These are phyloP conservation scores for Fusarium miscanthi DNA, from an alignment of 2,329 filamentous ascomycete genomes.

Conservation along the genomic window DNA sequence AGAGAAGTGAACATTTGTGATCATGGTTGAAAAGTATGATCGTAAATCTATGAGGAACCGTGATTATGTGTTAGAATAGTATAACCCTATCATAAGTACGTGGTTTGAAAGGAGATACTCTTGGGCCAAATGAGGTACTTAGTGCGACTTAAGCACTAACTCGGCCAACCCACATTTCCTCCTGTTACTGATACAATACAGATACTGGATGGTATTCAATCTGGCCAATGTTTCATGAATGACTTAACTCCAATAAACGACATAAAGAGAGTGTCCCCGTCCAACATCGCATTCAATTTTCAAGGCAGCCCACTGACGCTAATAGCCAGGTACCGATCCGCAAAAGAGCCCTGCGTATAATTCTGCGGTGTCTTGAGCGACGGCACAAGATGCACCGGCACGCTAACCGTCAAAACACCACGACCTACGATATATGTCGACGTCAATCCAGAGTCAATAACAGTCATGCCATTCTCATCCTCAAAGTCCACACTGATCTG, in stretches of 20 bases:
- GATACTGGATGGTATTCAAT: rapidly evolving
- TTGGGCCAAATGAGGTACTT: rapidly evolving
- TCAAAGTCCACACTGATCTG: not conserved
- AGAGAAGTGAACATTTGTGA: no score
- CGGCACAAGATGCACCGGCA: not conserved
- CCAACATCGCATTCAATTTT: not conserved
- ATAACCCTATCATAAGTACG: not conserved
- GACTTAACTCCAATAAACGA: not conserved
- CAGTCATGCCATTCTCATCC: not conserved
- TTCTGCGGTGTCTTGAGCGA: not conserved
- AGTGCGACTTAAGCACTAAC: rapidly evolving
- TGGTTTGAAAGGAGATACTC: rapidly evolving
- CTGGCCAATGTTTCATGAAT: not conserved
- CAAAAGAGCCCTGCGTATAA: not conserved
- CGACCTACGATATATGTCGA: not conserved
- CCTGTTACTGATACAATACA: rapidly evolving
- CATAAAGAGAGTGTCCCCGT: not conserved
- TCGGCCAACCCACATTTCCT: rapidly evolving
- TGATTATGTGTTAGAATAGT: no score
- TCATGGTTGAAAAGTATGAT: no score
- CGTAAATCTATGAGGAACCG: no score
- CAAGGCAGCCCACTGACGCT: not conserved
- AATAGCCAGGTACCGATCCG: not conserved
- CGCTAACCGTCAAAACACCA: not conserved
- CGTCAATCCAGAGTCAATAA: not conserved